Evolutionary conservation across 2,329 filamentous ascomycete species (phyloP), one percentile per base, ranked within the genome.

Genomic region (Alternaria triticina): DNA sequence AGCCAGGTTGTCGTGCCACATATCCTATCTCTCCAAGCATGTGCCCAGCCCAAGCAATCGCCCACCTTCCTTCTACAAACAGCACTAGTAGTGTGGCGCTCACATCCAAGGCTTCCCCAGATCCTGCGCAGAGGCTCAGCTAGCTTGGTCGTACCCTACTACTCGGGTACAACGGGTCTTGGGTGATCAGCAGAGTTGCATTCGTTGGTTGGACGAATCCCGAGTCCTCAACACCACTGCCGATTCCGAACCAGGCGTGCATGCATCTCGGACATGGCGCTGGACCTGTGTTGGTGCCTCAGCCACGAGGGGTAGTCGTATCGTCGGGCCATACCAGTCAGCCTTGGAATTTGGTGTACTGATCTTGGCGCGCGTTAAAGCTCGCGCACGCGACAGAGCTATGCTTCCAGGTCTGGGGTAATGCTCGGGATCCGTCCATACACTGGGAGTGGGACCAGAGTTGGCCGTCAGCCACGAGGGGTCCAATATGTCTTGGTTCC

Each of bases 1-100:
- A 40, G 10, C 10, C 36, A 10, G 36, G 10, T n/a, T 40, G 36
- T 40, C n/a, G 36, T 40, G 36, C 36, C 36, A 40, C 36, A 40
- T 17, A 40, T 40, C 36, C 36, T 40, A 17, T 40, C 12, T 12
- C 25, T 47, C 54, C 54, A 57, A 57, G 54, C 27, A 46, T 47
- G 36, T 25, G 54, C 54, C 54, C 43, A 57, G 33, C 56, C 56
- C 22, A 44, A 57, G 55, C 44, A 49, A 36, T 43, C 44, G n/a
- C 45, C 22, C 55, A 57, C 55, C 55, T 57, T 57, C 55, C 44
- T 50, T 49, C 15, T 57, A 57, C 55, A 57, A 57, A 46, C 55
- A 46, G 27, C 45, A 40, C 44, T 49, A 57, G 30, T 12, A 45
- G 13, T 43, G 56, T 58, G 56, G 46, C 56, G 33, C 50, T 27